phyloP scores from a whole-genome alignment of 2,329 filamentous ascomycete genomes.

The Clonostachys sp. region DNA sequence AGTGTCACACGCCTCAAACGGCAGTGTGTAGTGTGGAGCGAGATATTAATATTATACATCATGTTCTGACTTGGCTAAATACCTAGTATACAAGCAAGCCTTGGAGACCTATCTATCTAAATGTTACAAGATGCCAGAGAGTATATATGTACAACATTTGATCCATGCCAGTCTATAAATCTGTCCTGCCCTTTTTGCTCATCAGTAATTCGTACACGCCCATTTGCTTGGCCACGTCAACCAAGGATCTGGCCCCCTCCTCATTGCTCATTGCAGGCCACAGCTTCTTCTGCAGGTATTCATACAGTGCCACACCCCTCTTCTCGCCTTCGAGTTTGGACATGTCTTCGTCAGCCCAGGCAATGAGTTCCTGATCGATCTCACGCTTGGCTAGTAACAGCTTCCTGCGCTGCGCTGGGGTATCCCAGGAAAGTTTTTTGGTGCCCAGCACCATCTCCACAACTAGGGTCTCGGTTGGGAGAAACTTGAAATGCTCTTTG shows the following conservation, averaged over 20 bases:
- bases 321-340: slow-evolving; percentile 26
- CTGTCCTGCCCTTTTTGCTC: slow-evolving; percentile 3
- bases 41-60: no score
- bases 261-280: slow-evolving; percentile 15
- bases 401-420: slow-evolving; percentile 28
- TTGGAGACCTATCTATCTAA: no score
- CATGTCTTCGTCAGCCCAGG: slow-evolving; percentile 18
- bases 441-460: slow-evolving; percentile 41
- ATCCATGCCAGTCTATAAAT: no score
- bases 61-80: no score
- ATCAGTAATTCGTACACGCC: slow-evolving; percentile 29
- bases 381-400: slow-evolving; percentile 35
- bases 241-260: slow-evolving; percentile 14
- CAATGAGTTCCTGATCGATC: slow-evolving; percentile 31
- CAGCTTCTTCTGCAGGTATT: slow-evolving; percentile 33
- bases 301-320: slow-evolving; percentile 30
- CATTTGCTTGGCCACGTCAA: slow-evolving; percentile 33
- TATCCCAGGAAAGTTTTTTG: slow-evolving; percentile 36
- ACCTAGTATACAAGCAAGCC: no score
- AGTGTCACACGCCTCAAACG: no score
- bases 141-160: no score
- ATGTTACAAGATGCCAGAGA: no score
- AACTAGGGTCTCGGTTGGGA: slow-evolving; percentile 37
- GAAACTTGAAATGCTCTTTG: slow-evolving; percentile 34
- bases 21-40: no score